phyloP scores from a whole-genome alignment of 139 green algal genomes.

The Eudorina sp. region DNA sequence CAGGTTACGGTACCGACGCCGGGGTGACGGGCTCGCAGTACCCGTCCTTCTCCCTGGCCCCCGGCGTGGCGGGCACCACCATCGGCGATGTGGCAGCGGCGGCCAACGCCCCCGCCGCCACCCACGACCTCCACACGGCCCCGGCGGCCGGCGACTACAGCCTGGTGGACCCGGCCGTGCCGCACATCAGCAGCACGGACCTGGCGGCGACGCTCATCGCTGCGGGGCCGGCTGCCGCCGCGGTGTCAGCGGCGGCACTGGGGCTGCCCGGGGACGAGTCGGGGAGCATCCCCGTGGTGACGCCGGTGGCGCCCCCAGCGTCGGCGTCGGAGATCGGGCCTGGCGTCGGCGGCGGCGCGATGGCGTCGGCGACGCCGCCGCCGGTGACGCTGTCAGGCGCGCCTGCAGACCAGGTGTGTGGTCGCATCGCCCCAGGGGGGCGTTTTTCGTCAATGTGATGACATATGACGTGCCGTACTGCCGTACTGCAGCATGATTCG shows the following conservation, averaged over 20 bases:
- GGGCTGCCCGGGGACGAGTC: not conserved
- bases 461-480: no score
- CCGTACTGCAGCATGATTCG: no score
- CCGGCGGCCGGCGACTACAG: not conserved
- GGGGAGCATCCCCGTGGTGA: not conserved
- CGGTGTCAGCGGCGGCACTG: slow-evolving; percentile 29
- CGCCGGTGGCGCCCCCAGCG: not conserved
- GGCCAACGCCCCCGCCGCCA: slow-evolving; percentile 8
- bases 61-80: not conserved
- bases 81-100: not conserved
- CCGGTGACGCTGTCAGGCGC: slow-evolving; percentile 7
- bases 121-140: not conserved
- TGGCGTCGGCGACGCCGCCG: not conserved
- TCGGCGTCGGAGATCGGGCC: not conserved
- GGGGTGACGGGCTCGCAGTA: not conserved
- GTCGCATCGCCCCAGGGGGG: no score
- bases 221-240: slow-evolving; percentile 22
- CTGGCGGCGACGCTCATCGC: slow-evolving; percentile 20
- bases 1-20: not conserved
- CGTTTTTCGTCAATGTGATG: no score
- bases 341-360: not conserved
- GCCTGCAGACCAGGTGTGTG: not conserved
- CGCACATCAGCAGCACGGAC: slow-evolving; percentile 6
- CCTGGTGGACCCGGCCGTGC: not conserved
- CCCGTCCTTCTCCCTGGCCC: not conserved